Evolutionary conservation across 140 eudicot species (phyloP).

Genomic region (Flaveria floridana): DNA sequence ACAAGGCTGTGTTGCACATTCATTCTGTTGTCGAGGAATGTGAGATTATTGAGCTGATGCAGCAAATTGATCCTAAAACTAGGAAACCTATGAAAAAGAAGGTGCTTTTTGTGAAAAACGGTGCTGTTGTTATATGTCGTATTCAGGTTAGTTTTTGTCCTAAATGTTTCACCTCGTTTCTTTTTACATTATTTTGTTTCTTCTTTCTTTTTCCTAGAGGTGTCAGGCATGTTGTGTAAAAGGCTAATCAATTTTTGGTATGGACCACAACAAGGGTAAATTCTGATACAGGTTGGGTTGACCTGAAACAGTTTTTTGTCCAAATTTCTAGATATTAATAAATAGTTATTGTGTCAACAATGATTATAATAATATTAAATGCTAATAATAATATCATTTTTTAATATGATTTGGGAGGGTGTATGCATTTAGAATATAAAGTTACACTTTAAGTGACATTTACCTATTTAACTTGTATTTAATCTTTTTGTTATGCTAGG

Average conservation of each 20-base stretch:
- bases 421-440: too few relatives aligned
- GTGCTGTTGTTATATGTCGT: slow-evolving; percentile 78
- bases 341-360: neutral
- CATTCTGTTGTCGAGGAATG: slow-evolving; percentile 97
- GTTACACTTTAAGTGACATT: too few relatives aligned
- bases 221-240: neutral
- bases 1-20: slow-evolving; percentile 92
- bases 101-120: slow-evolving; percentile 81
- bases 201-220: neutral
- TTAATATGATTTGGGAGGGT: neutral
- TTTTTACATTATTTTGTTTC: neutral
- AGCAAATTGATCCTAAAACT: slow-evolving; percentile 82
- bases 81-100: slow-evolving; percentile 75
- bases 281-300: neutral
- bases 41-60: slow-evolving; percentile 80
- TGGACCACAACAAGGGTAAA: neutral
- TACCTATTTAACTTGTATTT: too few relatives aligned
- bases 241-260: neutral
- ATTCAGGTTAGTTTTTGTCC: slow-evolving; percentile 58
- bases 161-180: neutral
- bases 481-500: too few relatives aligned
- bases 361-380: neutral
- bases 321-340: neutral
- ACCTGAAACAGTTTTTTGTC: neutral
- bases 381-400: neutral